Conservation (phyloP, 495 filamentous ascomycete species). For the Trichoderma parareesei region DNA sequence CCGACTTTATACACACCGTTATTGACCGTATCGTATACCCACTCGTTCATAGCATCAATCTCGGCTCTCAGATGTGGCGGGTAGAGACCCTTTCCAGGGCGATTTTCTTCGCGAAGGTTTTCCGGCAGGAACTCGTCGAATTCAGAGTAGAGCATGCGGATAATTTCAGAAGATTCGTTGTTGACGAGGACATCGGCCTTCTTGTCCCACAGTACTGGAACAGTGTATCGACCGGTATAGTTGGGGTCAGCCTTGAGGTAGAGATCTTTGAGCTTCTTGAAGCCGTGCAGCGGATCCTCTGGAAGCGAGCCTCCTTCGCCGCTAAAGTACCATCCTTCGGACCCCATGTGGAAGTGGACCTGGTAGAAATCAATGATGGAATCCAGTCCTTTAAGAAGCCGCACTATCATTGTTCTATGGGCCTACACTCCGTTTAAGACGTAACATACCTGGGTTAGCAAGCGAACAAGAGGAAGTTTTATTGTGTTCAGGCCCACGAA, state of each 20-base stretch:
- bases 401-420: slow-evolving; percentile 57
- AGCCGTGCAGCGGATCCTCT: slow-evolving; percentile 56
- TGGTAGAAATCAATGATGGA: slow-evolving; percentile 51
- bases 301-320: slow-evolving; percentile 40
- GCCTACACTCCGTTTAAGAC: slow-evolving; percentile 26
- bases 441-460: too few species aligned
- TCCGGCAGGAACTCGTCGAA: slow-evolving; percentile 67
- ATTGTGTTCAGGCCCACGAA: slow-evolving; percentile 11
- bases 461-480: not conserved
- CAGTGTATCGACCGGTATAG: slow-evolving; percentile 60
- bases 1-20: slow-evolving; percentile 68
- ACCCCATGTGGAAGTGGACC: slow-evolving; percentile 42
- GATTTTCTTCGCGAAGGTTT: slow-evolving; percentile 49
- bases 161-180: slow-evolving; percentile 73
- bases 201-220: slow-evolving; percentile 67
- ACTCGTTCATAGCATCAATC: slow-evolving; percentile 71
- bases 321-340: slow-evolving; percentile 61
- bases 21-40: slow-evolving; percentile 80
- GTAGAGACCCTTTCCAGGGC: slow-evolving; percentile 40
- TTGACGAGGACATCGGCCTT: slow-evolving; percentile 58
- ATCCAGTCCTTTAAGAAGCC: slow-evolving; percentile 57
- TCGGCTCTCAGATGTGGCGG: slow-evolving; percentile 47
- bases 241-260: slow-evolving; percentile 56
- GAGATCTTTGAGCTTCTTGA: slow-evolving; percentile 52
- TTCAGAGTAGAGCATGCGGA: slow-evolving; percentile 55